Evolutionary conservation across 169 alveolate genomes (phyloP), one percentile per base, ranked within the genome.

Genomic region (Eimeria falciformis): DNA sequence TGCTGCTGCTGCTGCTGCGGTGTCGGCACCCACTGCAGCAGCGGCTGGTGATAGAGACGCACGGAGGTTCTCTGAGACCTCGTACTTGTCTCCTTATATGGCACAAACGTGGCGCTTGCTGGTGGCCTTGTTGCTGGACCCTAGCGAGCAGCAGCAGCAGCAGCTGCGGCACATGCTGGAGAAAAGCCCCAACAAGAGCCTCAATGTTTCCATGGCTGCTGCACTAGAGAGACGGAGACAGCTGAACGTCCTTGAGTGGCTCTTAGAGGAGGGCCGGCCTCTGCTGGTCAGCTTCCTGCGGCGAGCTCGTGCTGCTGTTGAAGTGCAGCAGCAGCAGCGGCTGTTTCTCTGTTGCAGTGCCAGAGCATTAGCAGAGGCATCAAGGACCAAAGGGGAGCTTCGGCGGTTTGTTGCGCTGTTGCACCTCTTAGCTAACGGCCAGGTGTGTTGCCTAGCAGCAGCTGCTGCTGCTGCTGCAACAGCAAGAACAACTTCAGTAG

Each of bases 81-180:
- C 84, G 25, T 85, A 85, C 46, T 33, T 66, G 33, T 73, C 92
- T 40, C 92, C 92, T 4, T 85, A 85, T 23, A 65, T 85, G 92
- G 84, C 68, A 40, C 92, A 85, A 73, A 85, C 92, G 21, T 85
- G 92, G 92, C 92, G 55, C 71, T 37, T 85, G 75, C 69, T 85
- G 46, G 84, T 85, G 37, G 73, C 84, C 29, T 46, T 85, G 69
- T 43, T 85, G 92, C 92, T 85, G 58, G 53, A 40, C 33, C 53
- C 37, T 6, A 53, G 68, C 14, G 46, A 29, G 55, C 69, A 46
- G 82, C 77, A 82, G 79, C 78, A 82, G 66, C 50, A 33, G 43
- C 66, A 50, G 27, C 71, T 56, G 56, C 86, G 29, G 62, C 84
- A 43, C 14, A 58, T 40, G 62, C 86, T 77, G 68, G 66, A 40